These are phyloP conservation scores for Fragilaria crotonensis DNA, from an alignment of 108 stramenopile genomes.

Conservation along the genomic window DNA sequence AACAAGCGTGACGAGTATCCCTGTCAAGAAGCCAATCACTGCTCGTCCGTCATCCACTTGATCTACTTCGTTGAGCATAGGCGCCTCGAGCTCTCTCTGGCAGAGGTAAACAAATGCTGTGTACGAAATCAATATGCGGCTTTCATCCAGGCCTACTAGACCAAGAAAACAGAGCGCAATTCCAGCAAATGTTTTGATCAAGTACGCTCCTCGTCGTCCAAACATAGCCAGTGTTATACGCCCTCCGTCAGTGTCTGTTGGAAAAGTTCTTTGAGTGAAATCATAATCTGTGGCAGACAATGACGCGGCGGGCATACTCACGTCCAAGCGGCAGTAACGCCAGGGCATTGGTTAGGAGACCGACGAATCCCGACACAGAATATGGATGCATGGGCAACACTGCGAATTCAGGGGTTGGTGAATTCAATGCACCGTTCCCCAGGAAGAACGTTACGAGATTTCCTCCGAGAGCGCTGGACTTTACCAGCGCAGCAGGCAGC, in stretches of 20 bases:
- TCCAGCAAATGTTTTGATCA: conserved; percentile 38
- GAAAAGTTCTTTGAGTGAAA: background rate
- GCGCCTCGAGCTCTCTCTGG: conserved; percentile 64
- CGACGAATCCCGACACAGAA: conserved; percentile 47
- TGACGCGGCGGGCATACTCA: too few species aligned
- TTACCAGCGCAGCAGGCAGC: conserved; percentile 35
- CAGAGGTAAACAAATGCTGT: conserved; percentile 40
- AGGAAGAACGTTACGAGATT: conserved; percentile 44
- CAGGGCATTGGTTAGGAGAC: conserved; percentile 48
- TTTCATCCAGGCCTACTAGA: conserved; percentile 53
- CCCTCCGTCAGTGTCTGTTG: conserved; percentile 67
- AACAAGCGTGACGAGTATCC: conserved; percentile 34
- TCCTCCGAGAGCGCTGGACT: conserved; percentile 41
- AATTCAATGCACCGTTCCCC: conserved; percentile 30
- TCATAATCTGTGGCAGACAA: too few species aligned
- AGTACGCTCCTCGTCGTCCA: conserved; percentile 52
- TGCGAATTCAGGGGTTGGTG: conserved; percentile 19
- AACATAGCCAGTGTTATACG: conserved; percentile 58
- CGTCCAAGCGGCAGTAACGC: conserved; percentile 47
- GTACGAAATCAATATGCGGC: conserved; percentile 43
- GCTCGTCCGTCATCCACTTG: conserved; percentile 44
- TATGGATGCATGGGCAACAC: conserved; percentile 46
- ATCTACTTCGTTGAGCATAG: conserved; percentile 59
- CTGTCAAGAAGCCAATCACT: conserved; percentile 36
- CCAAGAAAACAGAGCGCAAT: conserved; percentile 41